A percentile compares a stretch with the other conserved stretches of the same genome.
Conservation (phyloP, 2,329 filamentous ascomycete genomes). For the Fusarium clavum region DNA sequence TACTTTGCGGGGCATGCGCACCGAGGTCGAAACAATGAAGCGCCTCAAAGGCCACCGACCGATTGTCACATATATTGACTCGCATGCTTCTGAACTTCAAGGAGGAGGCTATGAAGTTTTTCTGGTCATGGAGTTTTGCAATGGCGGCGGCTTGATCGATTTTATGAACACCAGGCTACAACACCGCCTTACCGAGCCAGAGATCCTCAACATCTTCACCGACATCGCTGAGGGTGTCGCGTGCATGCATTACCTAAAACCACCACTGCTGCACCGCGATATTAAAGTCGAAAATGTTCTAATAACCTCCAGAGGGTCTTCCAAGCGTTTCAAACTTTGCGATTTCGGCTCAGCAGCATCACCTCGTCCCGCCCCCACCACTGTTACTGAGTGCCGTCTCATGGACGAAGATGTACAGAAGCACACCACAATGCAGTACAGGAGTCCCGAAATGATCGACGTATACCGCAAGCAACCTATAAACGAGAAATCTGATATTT, state of each 20-base stretch:
- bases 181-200: slow-evolving; percentile 94
- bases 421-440: slow-evolving; percentile 96
- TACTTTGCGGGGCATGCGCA: slow-evolving; percentile 93
- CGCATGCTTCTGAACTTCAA: slow-evolving; percentile 92
- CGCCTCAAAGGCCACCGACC: slow-evolving; percentile 95
- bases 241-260: slow-evolving; percentile 99
- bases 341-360: slow-evolving; percentile 95
- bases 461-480: slow-evolving; percentile 97
- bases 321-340: slow-evolving; percentile 90
- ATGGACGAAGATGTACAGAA: slow-evolving; percentile 98
- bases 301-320: slow-evolving; percentile 76
- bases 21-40: slow-evolving; percentile 99
- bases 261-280: slow-evolving; percentile 90
- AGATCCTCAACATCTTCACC: slow-evolving; percentile 96
- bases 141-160: slow-evolving; percentile 92
- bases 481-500: slow-evolving; percentile 98
- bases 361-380: slow-evolving; percentile 85
- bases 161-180: slow-evolving; percentile 99
- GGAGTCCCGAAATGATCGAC: slow-evolving; percentile 98
- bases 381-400: slow-evolving; percentile 86
- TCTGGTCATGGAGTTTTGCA: slow-evolving; percentile 96
- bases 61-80: slow-evolving; percentile 98
- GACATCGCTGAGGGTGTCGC: slow-evolving; percentile 97
- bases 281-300: slow-evolving; percentile 98
- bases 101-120: slow-evolving; percentile 98